Evolutionary conservation across 495 filamentous ascomycete genomes (phyloP).

Genomic region (Penicillium mononematosum): DNA sequence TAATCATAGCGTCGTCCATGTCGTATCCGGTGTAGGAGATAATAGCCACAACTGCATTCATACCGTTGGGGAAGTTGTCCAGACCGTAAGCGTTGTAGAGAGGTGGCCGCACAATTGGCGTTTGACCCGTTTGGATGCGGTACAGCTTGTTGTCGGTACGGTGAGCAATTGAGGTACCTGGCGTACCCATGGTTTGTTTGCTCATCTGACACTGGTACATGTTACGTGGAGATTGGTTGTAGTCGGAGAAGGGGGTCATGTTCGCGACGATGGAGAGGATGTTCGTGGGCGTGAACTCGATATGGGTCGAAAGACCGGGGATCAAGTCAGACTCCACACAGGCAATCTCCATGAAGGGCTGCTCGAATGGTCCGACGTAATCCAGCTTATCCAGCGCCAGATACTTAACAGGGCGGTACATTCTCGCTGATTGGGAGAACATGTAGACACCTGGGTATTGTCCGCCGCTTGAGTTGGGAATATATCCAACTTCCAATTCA

Average conservation of each 20-base stretch:
- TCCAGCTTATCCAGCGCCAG: slow-evolving; percentile 80
- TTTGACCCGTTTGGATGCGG: slow-evolving; percentile 91
- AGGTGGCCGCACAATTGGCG: slow-evolving; percentile 86
- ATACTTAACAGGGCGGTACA: slow-evolving; percentile 91
- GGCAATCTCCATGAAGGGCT: slow-evolving; percentile 98
- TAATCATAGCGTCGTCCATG: slow-evolving; percentile 99
- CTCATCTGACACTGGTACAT: slow-evolving; percentile 99
- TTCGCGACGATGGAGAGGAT: slow-evolving; percentile 97
- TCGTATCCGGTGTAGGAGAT: slow-evolving; percentile 99
- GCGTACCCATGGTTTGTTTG: slow-evolving; percentile 98
- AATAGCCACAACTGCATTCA: slow-evolving; percentile 93
- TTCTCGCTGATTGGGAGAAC: slow-evolving; percentile 77
- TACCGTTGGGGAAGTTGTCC: slow-evolving; percentile 98
- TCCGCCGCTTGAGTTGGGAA: slow-evolving; percentile 80
- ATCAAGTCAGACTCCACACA: slow-evolving; percentile 78
- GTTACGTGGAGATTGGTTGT: slow-evolving; percentile 97
- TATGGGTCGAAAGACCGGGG: slow-evolving; percentile 85
- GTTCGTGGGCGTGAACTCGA: slow-evolving; percentile 93
- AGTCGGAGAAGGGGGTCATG: slow-evolving; percentile 98
- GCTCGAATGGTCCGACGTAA: slow-evolving; percentile 88
- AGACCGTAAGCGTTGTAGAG: slow-evolving; percentile 94
- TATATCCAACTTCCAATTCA: slow-evolving; percentile 86
- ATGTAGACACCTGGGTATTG: slow-evolving; percentile 97
- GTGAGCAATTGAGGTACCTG: slow-evolving; percentile 78
- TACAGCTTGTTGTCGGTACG: slow-evolving; percentile 98